phyloP scores from a whole-genome alignment of 495 filamentous ascomycete species.

The Penicillium crystallinum region DNA sequence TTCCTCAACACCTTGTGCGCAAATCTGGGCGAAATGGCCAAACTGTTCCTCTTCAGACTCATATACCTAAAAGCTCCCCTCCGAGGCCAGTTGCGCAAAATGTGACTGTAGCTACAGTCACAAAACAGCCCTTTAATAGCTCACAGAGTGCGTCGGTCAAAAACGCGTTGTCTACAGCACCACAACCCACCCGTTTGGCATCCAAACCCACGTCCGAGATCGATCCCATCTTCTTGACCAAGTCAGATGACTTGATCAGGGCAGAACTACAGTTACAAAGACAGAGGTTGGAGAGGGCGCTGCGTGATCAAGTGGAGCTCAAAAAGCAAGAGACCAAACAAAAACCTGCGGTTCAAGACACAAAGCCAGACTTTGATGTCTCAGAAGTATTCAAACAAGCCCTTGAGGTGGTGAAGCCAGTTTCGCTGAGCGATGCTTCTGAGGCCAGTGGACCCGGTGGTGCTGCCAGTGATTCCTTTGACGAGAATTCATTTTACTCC shows the following conservation, averaged over 20 bases:
- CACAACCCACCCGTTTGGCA: slow-evolving; percentile 32
- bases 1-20: slow-evolving; percentile 54
- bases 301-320: slow-evolving; percentile 71
- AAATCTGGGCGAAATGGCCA: slow-evolving; percentile 39
- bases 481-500: slow-evolving; percentile 93
- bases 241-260: slow-evolving; percentile 76
- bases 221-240: slow-evolving; percentile 74
- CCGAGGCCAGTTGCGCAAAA: slow-evolving; percentile 24
- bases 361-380: slow-evolving; percentile 67
- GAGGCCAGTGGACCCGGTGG: slow-evolving; percentile 48
- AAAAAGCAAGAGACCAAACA: slow-evolving; percentile 51
- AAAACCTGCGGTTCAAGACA: slow-evolving; percentile 52
- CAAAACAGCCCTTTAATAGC: slow-evolving; percentile 23
- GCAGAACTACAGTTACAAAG: slow-evolving; percentile 79
- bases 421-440: slow-evolving; percentile 49
- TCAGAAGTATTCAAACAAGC: slow-evolving; percentile 68
- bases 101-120: slow-evolving; percentile 22
- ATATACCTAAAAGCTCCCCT: slow-evolving; percentile 22
- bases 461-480: slow-evolving; percentile 67
- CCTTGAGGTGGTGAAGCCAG: slow-evolving; percentile 62
- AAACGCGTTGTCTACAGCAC: slow-evolving; percentile 25
- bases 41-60: slow-evolving; percentile 17
- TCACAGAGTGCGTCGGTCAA: slow-evolving; percentile 28
- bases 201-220: slow-evolving; percentile 48
- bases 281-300: slow-evolving; percentile 67